Evolutionary conservation across 1,284 basidiomycete species (phyloP), one percentile per base, ranked within the genome.

Genomic region (Tylopilus sp.): DNA sequence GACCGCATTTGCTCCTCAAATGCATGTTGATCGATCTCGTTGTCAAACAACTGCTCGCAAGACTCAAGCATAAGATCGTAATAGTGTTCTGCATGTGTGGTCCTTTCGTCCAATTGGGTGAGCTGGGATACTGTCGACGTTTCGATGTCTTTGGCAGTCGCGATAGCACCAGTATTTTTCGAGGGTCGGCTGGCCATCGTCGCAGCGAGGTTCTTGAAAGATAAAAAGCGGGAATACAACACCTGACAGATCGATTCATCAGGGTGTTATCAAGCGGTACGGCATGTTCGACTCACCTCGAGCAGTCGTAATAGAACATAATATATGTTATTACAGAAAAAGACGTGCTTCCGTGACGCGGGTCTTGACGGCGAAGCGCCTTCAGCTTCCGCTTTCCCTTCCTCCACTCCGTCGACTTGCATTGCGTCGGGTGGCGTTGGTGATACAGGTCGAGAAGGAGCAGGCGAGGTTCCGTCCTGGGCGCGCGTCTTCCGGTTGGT

Each of bases 1-100:
- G 79, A 80, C 29, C 95, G 77, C 71, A 94, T 81, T 59, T 89
- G 88, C 62, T 98, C 95, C 68, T 99, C 95, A 64, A 93, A 98
- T 2, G 77, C 79, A 38, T 76, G 74, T 57, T 87, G 86, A 61
- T 98, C 95, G 24, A 98, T 77, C 65, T 95, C 91, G 58, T 88
- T 89, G 64, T 96, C 94, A 59, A 97, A 97, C 48, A 98, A 69
- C 53, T 86, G 81, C 70, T 97, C 94, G 64, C 90, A 91, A 7
- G 91, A 82, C 55, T 88, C 89, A 20, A 99, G 78, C 58, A 94
- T 73, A 50, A 93, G 78, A 48, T 85, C 83, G 62, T 98, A 98
- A 60, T 82, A 90, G 61, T 93, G 78, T 33, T 72, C 73, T 2
- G 73, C 70, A 33, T 74, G 64, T 5, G 53, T 39, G 15, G 48